Percentiles rank a stretch among this genome's conserved stretches.
Evolutionary conservation across 768 basidiomycete species (phyloP).

Genomic region (Lentinula edodes): DNA sequence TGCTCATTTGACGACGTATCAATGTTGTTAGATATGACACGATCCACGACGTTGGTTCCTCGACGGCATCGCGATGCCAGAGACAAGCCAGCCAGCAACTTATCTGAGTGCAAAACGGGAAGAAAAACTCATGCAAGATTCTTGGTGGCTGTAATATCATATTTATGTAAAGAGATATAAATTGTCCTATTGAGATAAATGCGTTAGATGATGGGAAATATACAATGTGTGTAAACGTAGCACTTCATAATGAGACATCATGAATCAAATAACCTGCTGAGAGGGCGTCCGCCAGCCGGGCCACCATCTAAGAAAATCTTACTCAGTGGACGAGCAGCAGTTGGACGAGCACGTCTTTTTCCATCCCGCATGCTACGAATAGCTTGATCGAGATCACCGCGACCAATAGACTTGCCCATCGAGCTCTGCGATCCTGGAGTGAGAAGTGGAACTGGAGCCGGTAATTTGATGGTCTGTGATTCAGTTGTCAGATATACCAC

Average conservation of each 20-base stretch:
- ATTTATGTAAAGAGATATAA: background rate
- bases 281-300: conserved; percentile 18
- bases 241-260: conserved; percentile 3
- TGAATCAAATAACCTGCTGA: conserved; percentile 28
- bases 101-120: background rate
- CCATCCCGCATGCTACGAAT: conserved; percentile 77
- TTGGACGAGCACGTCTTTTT: conserved; percentile 43
- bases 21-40: background rate
- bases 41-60: background rate
- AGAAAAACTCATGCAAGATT: background rate
- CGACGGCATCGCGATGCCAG: no score
- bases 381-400: conserved; percentile 80
- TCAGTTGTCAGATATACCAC: background rate
- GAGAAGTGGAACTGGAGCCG: conserved; percentile 19
- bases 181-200: background rate
- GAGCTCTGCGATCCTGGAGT: conserved; percentile 27
- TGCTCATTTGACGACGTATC: no score
- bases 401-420: conserved; percentile 52
- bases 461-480: conserved; percentile 39
- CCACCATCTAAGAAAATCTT: conserved; percentile 78
- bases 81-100: no score
- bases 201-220: background rate
- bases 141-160: no score
- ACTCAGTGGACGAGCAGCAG: conserved; percentile 51
- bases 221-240: background rate